Evolutionary conservation across 1,284 basidiomycete species (phyloP).

Genomic region (Sporisorium scitamineum): DNA sequence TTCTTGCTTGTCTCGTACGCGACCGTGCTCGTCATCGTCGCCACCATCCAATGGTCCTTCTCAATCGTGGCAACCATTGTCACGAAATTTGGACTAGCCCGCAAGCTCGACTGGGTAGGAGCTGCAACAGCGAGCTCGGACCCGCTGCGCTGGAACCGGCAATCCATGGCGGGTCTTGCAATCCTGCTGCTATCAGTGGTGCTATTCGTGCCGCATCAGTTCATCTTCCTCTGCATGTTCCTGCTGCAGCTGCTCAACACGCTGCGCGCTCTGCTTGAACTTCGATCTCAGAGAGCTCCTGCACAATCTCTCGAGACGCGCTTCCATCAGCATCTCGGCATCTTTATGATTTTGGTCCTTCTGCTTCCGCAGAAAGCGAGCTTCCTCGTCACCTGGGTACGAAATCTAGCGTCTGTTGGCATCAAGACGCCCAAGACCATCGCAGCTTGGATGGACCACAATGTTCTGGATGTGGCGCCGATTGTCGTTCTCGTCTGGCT

Average conservation of each 20-base stretch:
- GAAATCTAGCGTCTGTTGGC: slow-evolving; percentile 74
- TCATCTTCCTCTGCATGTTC: slow-evolving; percentile 85
- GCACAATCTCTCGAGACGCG: slow-evolving; percentile 65
- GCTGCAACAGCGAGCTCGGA: slow-evolving; percentile 24
- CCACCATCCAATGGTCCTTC: slow-evolving; percentile 30
- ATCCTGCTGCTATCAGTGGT: slow-evolving; percentile 78
- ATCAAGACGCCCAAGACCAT: slow-evolving; percentile 63
- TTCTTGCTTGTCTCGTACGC: slow-evolving; percentile 39
- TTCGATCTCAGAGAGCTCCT: slow-evolving; percentile 6
- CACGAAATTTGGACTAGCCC: slow-evolving; percentile 11
- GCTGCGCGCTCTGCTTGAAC: slow-evolving; percentile 53
- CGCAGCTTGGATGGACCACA: slow-evolving; percentile 74
- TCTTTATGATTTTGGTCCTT: slow-evolving; percentile 82
- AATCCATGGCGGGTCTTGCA: slow-evolving; percentile 74
- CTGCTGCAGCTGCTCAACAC: slow-evolving; percentile 76
- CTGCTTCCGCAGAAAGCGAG: slow-evolving; percentile 84
- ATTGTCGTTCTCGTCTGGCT: slow-evolving; percentile 74
- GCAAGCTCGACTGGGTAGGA: slow-evolving; percentile 22
- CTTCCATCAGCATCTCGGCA: slow-evolving; percentile 72
- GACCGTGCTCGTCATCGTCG: slow-evolving; percentile 26
- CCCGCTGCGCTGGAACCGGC: slow-evolving; percentile 30
- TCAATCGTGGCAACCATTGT: slow-evolving; percentile 18
- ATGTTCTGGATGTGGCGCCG: slow-evolving; percentile 77
- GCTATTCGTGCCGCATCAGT: slow-evolving; percentile 86
- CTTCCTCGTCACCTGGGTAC: slow-evolving; percentile 87